Percentiles rank a stretch among this genome's conserved stretches.
Evolutionary conservation across 1,284 basidiomycete species (phyloP).

Genomic region (Ganoderma lingzhi): DNA sequence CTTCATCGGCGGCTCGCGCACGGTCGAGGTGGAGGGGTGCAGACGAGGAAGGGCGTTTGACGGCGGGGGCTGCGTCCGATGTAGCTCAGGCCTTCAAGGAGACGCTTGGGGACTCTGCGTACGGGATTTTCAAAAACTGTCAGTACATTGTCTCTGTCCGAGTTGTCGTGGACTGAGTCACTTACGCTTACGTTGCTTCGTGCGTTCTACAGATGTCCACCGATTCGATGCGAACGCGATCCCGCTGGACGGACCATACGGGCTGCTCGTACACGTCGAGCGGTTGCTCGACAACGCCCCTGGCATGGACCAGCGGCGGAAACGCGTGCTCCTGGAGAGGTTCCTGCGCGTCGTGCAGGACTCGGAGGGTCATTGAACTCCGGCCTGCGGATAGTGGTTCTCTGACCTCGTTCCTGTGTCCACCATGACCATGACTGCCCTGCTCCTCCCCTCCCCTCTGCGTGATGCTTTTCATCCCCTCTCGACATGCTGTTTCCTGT

Average conservation of each 20-base stretch:
- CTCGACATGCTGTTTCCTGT: slow-evolving; percentile 20
- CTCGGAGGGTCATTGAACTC: slow-evolving; percentile 54
- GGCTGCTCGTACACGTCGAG: slow-evolving; percentile 69
- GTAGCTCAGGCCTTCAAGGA: slow-evolving; percentile 70
- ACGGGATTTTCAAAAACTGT: slow-evolving; percentile 76
- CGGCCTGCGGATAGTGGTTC: slow-evolving; percentile 3
- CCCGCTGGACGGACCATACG: slow-evolving; percentile 74
- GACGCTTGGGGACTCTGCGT: slow-evolving; percentile 67
- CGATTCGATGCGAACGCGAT: slow-evolving; percentile 78
- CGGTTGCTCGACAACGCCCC: slow-evolving; percentile 60
- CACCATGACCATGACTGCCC: slow-evolving; percentile 6
- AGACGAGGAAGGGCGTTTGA: slow-evolving; percentile 45
- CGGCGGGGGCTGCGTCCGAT: slow-evolving; percentile 49
- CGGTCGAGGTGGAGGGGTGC: slow-evolving; percentile 43
- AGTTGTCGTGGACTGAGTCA: slow-evolving; percentile 18
- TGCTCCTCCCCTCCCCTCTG: slow-evolving; percentile 21
- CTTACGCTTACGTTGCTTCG: slow-evolving; percentile 20
- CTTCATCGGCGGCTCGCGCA: slow-evolving; percentile 33
- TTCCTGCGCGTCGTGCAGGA: slow-evolving; percentile 67
- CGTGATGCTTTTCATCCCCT: slow-evolving; percentile 25
- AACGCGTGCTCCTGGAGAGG: slow-evolving; percentile 60
- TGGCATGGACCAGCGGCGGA: slow-evolving; percentile 55
- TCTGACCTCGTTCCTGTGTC: slow-evolving; percentile 12
- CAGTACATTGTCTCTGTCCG: slow-evolving; percentile 40
- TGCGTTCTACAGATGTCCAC: slow-evolving; percentile 43